Evolutionary conservation across 2,329 filamentous ascomycete genomes (phyloP).

Genomic region (Cordyceps cateniannulata): DNA sequence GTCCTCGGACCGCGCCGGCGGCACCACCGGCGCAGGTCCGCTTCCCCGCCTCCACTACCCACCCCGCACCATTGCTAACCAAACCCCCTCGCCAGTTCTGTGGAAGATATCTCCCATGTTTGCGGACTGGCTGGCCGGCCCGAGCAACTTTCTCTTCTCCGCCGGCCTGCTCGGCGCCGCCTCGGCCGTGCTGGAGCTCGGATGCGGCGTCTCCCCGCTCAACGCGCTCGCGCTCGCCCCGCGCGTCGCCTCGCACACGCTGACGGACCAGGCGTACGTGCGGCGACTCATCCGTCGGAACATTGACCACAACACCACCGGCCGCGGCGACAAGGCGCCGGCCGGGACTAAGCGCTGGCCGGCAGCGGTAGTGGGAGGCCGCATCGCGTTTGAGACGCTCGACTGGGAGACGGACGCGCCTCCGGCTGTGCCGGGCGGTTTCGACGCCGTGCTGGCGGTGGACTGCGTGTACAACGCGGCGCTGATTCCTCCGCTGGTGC

Average conservation of each 20-base stretch:
- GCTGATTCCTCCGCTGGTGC: slow-evolving; percentile 74
- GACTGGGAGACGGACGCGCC: slow-evolving; percentile 77
- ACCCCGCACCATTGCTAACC: no score
- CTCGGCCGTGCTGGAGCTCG: slow-evolving; percentile 71
- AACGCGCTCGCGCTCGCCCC: slow-evolving; percentile 63
- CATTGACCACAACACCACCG: slow-evolving; percentile 51
- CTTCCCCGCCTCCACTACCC: background rate
- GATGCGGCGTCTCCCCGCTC: slow-evolving; percentile 79
- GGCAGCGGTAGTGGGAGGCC: no score
- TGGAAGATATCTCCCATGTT: slow-evolving; percentile 88
- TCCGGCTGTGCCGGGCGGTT: slow-evolving; percentile 39
- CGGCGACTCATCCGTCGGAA: slow-evolving; percentile 71
- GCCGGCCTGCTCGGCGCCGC: slow-evolving; percentile 39
- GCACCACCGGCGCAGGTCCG: slow-evolving; percentile 47
- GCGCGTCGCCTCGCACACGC: slow-evolving; percentile 58
- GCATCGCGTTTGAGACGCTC: slow-evolving; percentile 53
- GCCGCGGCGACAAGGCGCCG: background rate
- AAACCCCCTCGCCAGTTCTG: slow-evolving; percentile 50
- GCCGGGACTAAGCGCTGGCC: background rate
- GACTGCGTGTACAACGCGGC: slow-evolving; percentile 96
- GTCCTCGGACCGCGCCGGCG: slow-evolving; percentile 62
- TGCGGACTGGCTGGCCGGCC: slow-evolving; percentile 67
- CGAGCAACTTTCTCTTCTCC: slow-evolving; percentile 55
- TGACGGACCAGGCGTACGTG: slow-evolving; percentile 87
- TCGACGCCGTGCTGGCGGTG: slow-evolving; percentile 74